Conservation (phyloP, 768 basidiomycete species). For the Leccinum subgranulosum region DNA sequence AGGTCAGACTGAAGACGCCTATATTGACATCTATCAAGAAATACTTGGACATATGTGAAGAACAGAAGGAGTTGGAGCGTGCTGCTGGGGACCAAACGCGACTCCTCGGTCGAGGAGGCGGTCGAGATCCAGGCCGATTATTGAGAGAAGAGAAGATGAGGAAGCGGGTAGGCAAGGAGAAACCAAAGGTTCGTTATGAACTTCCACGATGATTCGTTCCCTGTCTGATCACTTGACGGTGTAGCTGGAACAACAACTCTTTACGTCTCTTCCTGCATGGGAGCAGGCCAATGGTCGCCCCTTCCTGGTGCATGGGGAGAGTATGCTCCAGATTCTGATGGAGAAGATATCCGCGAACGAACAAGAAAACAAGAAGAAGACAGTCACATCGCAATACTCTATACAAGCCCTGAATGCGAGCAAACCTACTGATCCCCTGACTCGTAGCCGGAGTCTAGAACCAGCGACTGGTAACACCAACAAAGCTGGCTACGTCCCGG, state of each 20-base stretch:
- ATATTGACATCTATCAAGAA: slow-evolving; percentile 75
- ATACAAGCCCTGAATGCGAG: slow-evolving; percentile 25
- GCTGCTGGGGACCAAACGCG: slow-evolving; percentile 80
- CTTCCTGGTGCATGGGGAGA: slow-evolving; percentile 84
- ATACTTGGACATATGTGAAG: slow-evolving; percentile 88
- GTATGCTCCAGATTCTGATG: slow-evolving; percentile 75
- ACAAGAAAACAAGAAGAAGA: slow-evolving; percentile 76
- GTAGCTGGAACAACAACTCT: slow-evolving; percentile 87
- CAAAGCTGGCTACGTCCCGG: slow-evolving; percentile 28
- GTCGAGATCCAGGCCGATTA: slow-evolving; percentile 80
- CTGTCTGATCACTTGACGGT: slow-evolving; percentile 34
- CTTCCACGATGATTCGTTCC: not conserved
- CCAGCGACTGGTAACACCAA: slow-evolving; percentile 10
- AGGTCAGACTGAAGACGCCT: slow-evolving; percentile 73
- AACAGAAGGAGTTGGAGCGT: slow-evolving; percentile 83
- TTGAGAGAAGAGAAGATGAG: slow-evolving; percentile 96
- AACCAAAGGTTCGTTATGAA: slow-evolving; percentile 66
- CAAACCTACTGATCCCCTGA: slow-evolving; percentile 14
- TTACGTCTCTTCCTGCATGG: slow-evolving; percentile 79
- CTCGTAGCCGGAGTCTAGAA: slow-evolving; percentile 30
- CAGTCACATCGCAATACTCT: slow-evolving; percentile 35
- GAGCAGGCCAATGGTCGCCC: slow-evolving; percentile 69
- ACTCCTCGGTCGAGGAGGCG: slow-evolving; percentile 68
- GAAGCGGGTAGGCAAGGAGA: slow-evolving; percentile 88
- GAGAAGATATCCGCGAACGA: slow-evolving; percentile 66